A percentile compares a stretch with the other conserved stretches of the same genome.
These are phyloP conservation scores for Ascochyta rabiei DNA, from an alignment of 2,329 filamentous ascomycete genomes.

Conservation along the genomic window DNA sequence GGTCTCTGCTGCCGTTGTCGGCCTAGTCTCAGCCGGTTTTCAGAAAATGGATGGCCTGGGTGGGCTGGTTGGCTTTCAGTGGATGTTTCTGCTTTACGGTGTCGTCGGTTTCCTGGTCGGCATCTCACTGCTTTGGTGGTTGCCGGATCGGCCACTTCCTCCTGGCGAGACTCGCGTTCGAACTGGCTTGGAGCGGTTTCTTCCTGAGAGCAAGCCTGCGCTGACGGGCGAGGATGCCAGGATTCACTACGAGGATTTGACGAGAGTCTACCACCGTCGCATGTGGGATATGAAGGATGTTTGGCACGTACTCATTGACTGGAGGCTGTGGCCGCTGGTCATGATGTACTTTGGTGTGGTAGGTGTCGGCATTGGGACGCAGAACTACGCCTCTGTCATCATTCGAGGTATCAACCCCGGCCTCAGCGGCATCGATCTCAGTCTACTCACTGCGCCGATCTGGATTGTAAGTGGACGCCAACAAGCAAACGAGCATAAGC, in stretches of 20 bases:
- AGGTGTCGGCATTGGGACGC: conserved; percentile 87
- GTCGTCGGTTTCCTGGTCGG: conserved; percentile 75
- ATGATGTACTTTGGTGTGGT: conserved; percentile 97
- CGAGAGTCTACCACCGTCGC: conserved; percentile 76
- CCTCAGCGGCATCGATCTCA: conserved; percentile 76
- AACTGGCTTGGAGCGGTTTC: conserved; percentile 64
- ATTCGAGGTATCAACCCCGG: conserved; percentile 77
- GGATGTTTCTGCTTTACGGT: conserved; percentile 93
- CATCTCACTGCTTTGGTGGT: conserved; percentile 81
- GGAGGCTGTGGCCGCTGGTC: conserved; percentile 84
- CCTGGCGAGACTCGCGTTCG: conserved; percentile 67
- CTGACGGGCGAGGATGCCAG: conserved; percentile 77
- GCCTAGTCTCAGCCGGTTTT: conserved; percentile 87
- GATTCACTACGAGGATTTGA: conserved; percentile 83
- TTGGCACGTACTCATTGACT: conserved; percentile 74
- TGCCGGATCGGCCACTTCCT: conserved; percentile 79
- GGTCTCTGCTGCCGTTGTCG: conserved; percentile 86
- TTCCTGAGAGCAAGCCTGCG: conserved; percentile 73
- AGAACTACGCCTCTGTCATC: conserved; percentile 86
- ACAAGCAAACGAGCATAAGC: not conserved
- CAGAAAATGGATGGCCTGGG: conserved; percentile 83
- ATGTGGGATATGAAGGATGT: conserved; percentile 78
- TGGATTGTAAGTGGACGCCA: conserved; percentile 72
- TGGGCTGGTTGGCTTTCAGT: conserved; percentile 81
- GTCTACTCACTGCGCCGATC: conserved; percentile 85